These are phyloP conservation scores for Cydonia oblonga DNA, from an alignment of 331 rosid genomes.

Conservation along the genomic window DNA sequence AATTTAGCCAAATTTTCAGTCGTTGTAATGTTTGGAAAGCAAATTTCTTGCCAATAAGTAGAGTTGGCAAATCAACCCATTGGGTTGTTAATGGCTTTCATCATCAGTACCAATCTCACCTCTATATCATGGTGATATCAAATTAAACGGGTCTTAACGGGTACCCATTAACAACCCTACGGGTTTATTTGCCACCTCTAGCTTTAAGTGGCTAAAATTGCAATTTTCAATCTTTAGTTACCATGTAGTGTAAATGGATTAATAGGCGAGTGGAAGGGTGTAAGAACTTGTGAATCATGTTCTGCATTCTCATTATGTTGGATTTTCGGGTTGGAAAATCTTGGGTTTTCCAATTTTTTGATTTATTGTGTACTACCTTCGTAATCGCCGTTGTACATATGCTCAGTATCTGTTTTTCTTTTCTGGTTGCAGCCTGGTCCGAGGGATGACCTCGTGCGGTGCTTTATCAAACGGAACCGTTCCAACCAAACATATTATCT, in stretches of 20 bases:
- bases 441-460: conserved; percentile 66
- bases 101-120: too few species aligned
- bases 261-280: not conserved
- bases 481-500: conserved; percentile 70
- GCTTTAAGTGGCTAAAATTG: not conserved
- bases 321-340: not conserved
- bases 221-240: not conserved
- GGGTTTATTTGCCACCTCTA: too few species aligned
- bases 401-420: conserved; percentile 4
- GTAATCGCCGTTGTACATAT: not conserved
- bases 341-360: not conserved
- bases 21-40: not conserved
- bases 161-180: too few species aligned
- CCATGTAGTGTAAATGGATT: not conserved
- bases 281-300: not conserved
- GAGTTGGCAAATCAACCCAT: too few species aligned
- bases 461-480: conserved; percentile 88
- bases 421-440: conserved; percentile 78
- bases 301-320: not conserved
- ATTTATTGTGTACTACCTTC: not conserved
- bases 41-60: not conserved
- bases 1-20: not conserved
- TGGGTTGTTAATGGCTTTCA: too few species aligned
- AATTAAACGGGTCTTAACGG: too few species aligned
- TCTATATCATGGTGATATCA: too few species aligned